Evolutionary conservation across 1,284 basidiomycete species (phyloP).

Genomic region (Somion occarium): DNA sequence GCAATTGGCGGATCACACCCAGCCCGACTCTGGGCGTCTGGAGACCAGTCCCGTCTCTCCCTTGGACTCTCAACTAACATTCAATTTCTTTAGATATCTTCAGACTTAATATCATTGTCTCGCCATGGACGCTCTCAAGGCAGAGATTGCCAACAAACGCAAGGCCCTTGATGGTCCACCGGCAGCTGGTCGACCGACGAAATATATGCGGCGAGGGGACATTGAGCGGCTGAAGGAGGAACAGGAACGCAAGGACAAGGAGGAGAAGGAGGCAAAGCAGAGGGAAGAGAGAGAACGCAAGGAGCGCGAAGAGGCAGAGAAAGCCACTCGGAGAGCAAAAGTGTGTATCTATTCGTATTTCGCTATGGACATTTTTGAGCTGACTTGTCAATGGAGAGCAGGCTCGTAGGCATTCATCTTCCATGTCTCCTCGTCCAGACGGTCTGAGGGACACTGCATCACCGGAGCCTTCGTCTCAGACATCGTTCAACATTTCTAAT

Average conservation of each 20-base stretch:
- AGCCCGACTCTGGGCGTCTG: background rate
- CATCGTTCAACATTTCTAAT: slow-evolving; percentile 83
- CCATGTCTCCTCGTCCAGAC: slow-evolving; percentile 37
- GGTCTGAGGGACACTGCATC: slow-evolving; percentile 23
- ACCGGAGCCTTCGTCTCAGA: slow-evolving; percentile 45
- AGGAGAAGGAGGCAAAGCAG: slow-evolving; percentile 37
- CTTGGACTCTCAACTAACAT: background rate
- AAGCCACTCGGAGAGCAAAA: slow-evolving; percentile 29
- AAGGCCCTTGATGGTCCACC: slow-evolving; percentile 55
- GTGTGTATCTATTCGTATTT: slow-evolving; percentile 31
- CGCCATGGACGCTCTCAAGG: slow-evolving; percentile 80
- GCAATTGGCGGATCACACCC: slow-evolving; percentile 9
- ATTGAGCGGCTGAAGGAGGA: slow-evolving; percentile 69
- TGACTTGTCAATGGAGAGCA: slow-evolving; percentile 47
- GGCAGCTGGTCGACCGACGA: slow-evolving; percentile 47
- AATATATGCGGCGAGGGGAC: slow-evolving; percentile 88
- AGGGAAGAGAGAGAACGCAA: slow-evolving; percentile 26
- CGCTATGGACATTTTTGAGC: slow-evolving; percentile 20
- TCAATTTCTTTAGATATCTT: background rate
- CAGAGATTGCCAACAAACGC: slow-evolving; percentile 86
- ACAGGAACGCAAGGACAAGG: slow-evolving; percentile 47
- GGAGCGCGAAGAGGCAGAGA: slow-evolving; percentile 27
- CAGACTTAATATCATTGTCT: background rate
- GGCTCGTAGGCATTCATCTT: slow-evolving; percentile 32
- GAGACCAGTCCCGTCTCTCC: background rate